These are phyloP conservation scores for Chrysanthemum seticuspe DNA, from an alignment of 129 eudicot species.

Conservation along the genomic window DNA sequence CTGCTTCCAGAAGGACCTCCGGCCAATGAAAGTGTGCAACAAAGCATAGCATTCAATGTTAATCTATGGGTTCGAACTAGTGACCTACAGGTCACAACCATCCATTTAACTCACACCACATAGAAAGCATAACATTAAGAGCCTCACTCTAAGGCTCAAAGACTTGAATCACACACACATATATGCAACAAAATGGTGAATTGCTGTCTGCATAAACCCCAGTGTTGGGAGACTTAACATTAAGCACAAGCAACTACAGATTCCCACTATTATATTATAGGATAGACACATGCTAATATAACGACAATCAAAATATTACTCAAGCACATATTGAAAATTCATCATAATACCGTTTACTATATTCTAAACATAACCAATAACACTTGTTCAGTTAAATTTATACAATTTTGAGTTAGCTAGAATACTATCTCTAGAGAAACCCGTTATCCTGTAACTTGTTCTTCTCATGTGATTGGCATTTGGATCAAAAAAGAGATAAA, in stretches of 20 bases:
- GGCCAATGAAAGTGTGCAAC: too few species aligned
- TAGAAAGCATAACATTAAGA: neutral
- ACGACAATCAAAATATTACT: neutral
- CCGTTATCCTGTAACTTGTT: too few species aligned
- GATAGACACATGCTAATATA: slow-evolving; percentile 5
- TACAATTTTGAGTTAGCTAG: neutral
- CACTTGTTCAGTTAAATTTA: neutral
- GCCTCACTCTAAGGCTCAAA: neutral
- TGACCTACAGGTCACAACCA: too few species aligned
- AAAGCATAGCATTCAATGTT: neutral
- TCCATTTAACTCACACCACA: neutral
- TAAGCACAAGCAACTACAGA: too few species aligned
- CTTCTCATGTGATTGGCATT: neutral
- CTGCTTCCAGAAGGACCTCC: too few species aligned
- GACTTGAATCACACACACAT: neutral
- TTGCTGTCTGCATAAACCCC: neutral
- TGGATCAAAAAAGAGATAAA: neutral
- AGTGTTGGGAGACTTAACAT: too few species aligned
- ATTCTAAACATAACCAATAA: neutral
- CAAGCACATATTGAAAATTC: neutral
- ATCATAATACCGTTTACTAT: neutral
- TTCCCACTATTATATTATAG: neutral
- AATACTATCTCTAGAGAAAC: neutral
- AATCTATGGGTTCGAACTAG: too few species aligned
- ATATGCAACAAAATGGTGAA: neutral